Evolutionary conservation across 1,284 basidiomycete genomes (phyloP), one percentile per base, ranked within the genome.

Genomic region (Moniliophthora roreri): DNA sequence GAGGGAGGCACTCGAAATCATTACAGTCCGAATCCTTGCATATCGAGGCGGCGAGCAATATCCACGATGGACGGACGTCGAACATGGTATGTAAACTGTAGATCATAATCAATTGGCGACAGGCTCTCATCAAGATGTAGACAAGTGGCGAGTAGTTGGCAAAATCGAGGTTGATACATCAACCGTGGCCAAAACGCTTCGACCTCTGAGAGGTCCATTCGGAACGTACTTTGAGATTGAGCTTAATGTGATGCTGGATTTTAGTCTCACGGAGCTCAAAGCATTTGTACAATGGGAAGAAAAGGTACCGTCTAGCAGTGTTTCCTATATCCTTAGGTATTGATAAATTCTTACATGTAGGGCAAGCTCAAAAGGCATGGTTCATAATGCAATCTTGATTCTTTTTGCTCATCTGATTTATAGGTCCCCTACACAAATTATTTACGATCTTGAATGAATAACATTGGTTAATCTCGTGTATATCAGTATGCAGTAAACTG

Each of bases 241-340:
- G 1, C 72, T 70, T 53, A 69, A 73, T 13, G 60, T 80, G 3
- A 62, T 79, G 13, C 55, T 79, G 34, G 57, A 74, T 11, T 74
- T 80, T 44, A 78, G 77, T 4, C 57, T 76, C 39, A 76, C 78
- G 0, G 77, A 79, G 58, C 63, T 78, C 48, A 72, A 69, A 49
- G 77, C 77, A 0, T 72, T 76, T 48, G 57, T 79, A 34, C 62
- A 67, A 23, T 79, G 77, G 75, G 60, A 58, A 40, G 76, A 79
- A 36, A 67, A 74, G 48, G 78, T 76, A 52, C 45, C 66, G 61
- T 6, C 42, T 34, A n/a, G n/a, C n/a, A n/a, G n/a, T 39, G 45
- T 2, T 18, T 26, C 18, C 24, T 24, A 9, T 24, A 15, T 26
- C n/a, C 3, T 42, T 10, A 9, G 21, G 9, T 42, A n/a, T 13